A percentile compares a stretch with the other conserved stretches of the same genome.
phyloP scores from a whole-genome alignment of 345 rosid genomes.

The Laguncularia racemosa region DNA sequence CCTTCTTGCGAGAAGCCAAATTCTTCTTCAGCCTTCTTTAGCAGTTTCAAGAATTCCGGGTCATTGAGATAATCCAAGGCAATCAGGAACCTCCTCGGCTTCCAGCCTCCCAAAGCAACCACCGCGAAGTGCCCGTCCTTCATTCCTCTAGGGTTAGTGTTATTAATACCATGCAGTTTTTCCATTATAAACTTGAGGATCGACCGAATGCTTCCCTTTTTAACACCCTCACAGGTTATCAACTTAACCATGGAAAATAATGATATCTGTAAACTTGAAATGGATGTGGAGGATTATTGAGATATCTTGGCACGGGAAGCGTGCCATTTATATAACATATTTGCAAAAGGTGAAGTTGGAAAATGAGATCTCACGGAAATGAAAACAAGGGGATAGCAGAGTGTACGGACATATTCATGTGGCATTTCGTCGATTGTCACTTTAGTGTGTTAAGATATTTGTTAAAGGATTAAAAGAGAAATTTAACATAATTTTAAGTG shows the following conservation, averaged over 20 bases:
- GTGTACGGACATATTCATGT: no score
- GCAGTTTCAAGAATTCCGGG: conserved; percentile 21
- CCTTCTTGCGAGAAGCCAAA: conserved; percentile 26
- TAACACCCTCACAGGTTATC: conserved; percentile 5
- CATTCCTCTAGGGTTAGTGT: conserved; percentile 7
- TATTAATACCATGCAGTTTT: conserved; percentile 11
- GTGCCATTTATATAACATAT: no score
- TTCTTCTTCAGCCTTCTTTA: conserved; percentile 27
- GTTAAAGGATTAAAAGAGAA: no score
- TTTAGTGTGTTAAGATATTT: no score
- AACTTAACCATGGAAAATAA: conserved; percentile 1
- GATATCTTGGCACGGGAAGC: background rate
- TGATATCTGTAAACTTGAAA: background rate
- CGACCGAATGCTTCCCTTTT: conserved; percentile 14
- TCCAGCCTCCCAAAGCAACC: conserved; percentile 25
- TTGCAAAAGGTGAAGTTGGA: no score
- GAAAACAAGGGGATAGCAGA: no score
- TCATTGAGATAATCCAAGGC: conserved; percentile 19
- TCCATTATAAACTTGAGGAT: conserved; percentile 9
- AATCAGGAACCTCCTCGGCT: conserved; percentile 20
- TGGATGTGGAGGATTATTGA: background rate
- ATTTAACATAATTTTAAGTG: no score
- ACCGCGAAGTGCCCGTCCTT: conserved; percentile 43
- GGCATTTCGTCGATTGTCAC: no score
- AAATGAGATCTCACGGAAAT: no score